These are phyloP conservation scores for Trametes polyzona DNA, from an alignment of 1,284 basidiomycete genomes.

Conservation along the genomic window DNA sequence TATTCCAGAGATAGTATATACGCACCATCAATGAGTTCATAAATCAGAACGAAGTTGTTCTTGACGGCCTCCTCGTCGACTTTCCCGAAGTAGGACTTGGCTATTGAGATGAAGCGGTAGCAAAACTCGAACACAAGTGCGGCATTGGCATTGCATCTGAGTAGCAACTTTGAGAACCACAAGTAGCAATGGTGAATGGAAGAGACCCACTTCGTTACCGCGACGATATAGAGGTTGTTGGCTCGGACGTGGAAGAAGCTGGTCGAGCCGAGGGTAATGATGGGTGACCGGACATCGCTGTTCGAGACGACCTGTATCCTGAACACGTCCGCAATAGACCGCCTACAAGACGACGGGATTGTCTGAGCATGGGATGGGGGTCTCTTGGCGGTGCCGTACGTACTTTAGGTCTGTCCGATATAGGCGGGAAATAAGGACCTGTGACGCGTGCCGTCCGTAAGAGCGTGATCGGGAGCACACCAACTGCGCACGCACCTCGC, in stretches of 20 bases:
- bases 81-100: conserved; percentile 95
- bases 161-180: no score
- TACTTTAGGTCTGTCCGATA: conserved; percentile 96
- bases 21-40: conserved; percentile 92
- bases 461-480: background rate
- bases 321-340: conserved; percentile 97
- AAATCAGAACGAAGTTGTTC: conserved; percentile 98
- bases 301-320: conserved; percentile 98
- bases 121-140: conserved; percentile 98
- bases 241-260: conserved; percentile 97
- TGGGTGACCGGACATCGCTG: conserved; percentile 94
- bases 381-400: conserved; percentile 28
- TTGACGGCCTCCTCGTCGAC: conserved; percentile 98
- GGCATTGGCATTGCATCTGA: conserved; percentile 93
- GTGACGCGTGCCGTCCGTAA: conserved; percentile 2
- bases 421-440: conserved; percentile 93
- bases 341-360: conserved; percentile 55
- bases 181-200: background rate
- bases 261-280: conserved; percentile 96
- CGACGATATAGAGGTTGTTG: conserved; percentile 94
- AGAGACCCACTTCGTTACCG: conserved; percentile 85
- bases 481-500: conserved; percentile 67
- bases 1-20: background rate
- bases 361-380: background rate
- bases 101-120: conserved; percentile 94